Base-by-base conservation (phyloP, 306 rosid species). In the Albizia julibrissin region DNA sequence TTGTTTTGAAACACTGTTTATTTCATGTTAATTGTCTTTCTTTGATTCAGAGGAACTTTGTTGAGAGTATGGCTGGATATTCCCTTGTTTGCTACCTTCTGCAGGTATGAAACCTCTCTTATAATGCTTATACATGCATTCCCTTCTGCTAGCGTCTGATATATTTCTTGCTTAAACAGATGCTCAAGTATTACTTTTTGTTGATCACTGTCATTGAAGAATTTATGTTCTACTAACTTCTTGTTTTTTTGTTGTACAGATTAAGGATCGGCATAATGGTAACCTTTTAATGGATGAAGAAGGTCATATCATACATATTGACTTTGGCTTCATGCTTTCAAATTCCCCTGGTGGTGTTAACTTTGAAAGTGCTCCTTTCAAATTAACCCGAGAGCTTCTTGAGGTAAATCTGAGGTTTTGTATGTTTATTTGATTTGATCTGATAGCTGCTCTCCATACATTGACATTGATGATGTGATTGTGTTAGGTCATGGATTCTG, bases 31-130 rank as follows among this genome's bases (percentile, higher is more conserved):
- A 76, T 74, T 33, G 58, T 58, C 79, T 52, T 69, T 69, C 56
- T 77, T 76, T 82, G 61, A 85, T 80, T 77, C 95, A 95, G 99
- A 88, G 95, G 85, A 95, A 93, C 85, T 95, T 95, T 72, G 98
- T 95, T 74, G 99, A 95, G 88, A 95, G 99, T 84, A 95, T 95
- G 98, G 99, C 98, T 71, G 99, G 99, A 85, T 95, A 95, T 91
- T 93, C 98, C 84, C 88, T 96, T 33, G 97, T 96, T 80, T 96
- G 99, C 90, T 96, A 93, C 94, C 88, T 96, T 87, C 88, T 96
- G 79, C 99, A 96, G 94, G 99, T 96, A 31, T 75, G 85, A 46
- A 70, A 73, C 80, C 66, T 78, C 75, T 87, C 18, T 39, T 16
- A 24, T 26, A 43, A 24, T 61, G 82, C 18, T 6, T n/a, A 68